A percentile compares a stretch with the other conserved stretches of the same genome.
Evolutionary conservation across 495 filamentous ascomycete species (phyloP).

Genomic region (Talaromyces adpressus): DNA sequence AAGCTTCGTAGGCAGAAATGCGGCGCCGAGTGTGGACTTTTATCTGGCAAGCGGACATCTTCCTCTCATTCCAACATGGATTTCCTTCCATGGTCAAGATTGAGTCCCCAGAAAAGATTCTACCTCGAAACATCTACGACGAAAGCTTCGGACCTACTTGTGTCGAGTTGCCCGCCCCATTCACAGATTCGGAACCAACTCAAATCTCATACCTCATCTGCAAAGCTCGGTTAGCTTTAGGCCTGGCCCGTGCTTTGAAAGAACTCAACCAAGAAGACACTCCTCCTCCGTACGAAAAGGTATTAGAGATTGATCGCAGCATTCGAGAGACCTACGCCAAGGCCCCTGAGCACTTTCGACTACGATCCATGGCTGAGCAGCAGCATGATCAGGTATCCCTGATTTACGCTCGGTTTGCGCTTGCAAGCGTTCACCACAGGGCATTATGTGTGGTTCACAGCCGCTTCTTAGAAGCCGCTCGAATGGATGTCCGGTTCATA

Average conservation of each 20-base stretch:
- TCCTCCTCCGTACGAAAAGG: slow-evolving; percentile 8
- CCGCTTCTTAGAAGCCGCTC: slow-evolving; percentile 26
- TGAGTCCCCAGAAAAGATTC: slow-evolving; percentile 31
- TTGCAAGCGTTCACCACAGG: slow-evolving; percentile 22
- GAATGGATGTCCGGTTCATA: slow-evolving; percentile 15
- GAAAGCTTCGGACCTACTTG: slow-evolving; percentile 32
- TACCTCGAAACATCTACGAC: slow-evolving; percentile 38
- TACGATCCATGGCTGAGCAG: slow-evolving; percentile 61
- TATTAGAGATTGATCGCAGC: slow-evolving; percentile 21
- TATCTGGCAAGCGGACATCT: slow-evolving; percentile 21
- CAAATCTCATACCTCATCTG: slow-evolving; percentile 38
- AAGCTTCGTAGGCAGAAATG: slow-evolving; percentile 25
- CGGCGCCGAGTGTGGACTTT: slow-evolving; percentile 26
- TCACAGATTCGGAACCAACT: slow-evolving; percentile 38
- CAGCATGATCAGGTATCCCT: slow-evolving; percentile 3
- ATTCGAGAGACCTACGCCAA: slow-evolving; percentile 17
- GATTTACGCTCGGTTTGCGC: slow-evolving; percentile 14
- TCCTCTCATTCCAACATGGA: slow-evolving; percentile 41
- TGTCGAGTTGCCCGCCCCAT: slow-evolving; percentile 25
- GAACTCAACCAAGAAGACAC: not conserved
- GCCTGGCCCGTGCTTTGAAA: not conserved
- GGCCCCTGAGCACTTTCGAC: slow-evolving; percentile 10
- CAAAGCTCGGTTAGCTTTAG: slow-evolving; percentile 26
- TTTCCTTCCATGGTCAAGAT: slow-evolving; percentile 46
- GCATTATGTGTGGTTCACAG: slow-evolving; percentile 34